Conservation (phyloP, 345 rosid species). For the Theobroma cacao region DNA sequence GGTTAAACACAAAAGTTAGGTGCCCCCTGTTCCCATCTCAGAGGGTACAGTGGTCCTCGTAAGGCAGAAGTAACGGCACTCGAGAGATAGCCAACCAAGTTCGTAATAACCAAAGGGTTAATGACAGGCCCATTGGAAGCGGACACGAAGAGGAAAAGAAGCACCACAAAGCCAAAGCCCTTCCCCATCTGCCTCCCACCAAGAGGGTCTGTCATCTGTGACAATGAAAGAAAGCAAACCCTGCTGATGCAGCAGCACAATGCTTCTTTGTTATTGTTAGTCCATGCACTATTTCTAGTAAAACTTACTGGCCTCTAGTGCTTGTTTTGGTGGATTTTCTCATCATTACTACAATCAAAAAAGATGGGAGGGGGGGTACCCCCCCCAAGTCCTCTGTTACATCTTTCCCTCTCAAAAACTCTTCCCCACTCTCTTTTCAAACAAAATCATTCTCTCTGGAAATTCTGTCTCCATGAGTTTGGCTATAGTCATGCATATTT, state of each 20-base stretch:
- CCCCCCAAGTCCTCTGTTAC: constrained; percentile 18
- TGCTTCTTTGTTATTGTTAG: background rate
- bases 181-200: constrained; percentile 30
- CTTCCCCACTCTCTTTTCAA: constrained; percentile 30
- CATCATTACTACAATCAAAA: constrained; percentile 68
- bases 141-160: constrained; percentile 27
- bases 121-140: constrained; percentile 23
- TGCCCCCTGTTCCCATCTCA: too few species aligned
- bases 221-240: constrained; percentile 31
- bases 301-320: constrained; percentile 29
- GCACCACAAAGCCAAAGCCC: constrained; percentile 16
- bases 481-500: constrained; percentile 31
- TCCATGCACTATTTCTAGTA: constrained; percentile 35
- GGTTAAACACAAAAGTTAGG: background rate
- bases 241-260: constrained; percentile 23
- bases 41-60: constrained; percentile 17
- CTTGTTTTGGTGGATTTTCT: constrained; percentile 40
- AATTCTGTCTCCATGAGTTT: constrained; percentile 62
- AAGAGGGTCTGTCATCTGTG: constrained; percentile 13
- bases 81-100: background rate
- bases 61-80: background rate
- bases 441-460: constrained; percentile 66
- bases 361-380: constrained; percentile 11
- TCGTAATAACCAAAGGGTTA: constrained; percentile 11
- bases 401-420: constrained; percentile 29